A percentile compares a stretch with the other conserved stretches of the same genome.
phyloP scores from a whole-genome alignment of 2,329 filamentous ascomycete species.

The Xylaria sp. region DNA sequence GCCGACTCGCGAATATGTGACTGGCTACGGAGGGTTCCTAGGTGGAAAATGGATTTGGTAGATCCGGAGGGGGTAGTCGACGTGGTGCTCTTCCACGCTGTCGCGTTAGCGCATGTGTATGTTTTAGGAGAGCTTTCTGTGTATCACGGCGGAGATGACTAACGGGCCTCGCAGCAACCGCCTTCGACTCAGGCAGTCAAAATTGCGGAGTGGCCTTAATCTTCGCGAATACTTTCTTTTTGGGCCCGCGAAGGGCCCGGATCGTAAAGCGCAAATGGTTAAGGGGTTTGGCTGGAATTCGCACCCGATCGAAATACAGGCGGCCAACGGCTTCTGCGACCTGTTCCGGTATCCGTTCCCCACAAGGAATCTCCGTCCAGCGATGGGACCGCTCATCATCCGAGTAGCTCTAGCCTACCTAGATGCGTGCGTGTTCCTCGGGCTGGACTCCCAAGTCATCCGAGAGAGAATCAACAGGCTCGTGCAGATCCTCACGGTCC shows the following conservation, averaged over 20 bases:
- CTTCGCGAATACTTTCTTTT: slow-evolving; percentile 37
- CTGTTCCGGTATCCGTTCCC: slow-evolving; percentile 38
- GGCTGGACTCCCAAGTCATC: slow-evolving; percentile 36
- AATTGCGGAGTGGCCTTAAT: slow-evolving; percentile 32
- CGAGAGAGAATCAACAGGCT: slow-evolving; percentile 38
- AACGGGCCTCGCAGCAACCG: slow-evolving; percentile 28
- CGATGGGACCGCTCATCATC: slow-evolving; percentile 29
- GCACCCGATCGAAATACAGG: slow-evolving; percentile 37
- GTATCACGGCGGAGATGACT: slow-evolving; percentile 1
- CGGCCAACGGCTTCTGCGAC: slow-evolving; percentile 36
- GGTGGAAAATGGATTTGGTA: slow-evolving; percentile 43
- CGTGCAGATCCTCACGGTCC: slow-evolving; percentile 34
- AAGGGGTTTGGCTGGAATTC: slow-evolving; percentile 38
- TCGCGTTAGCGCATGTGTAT: slow-evolving; percentile 42
- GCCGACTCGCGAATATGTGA: slow-evolving; percentile 43
- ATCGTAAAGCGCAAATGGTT: slow-evolving; percentile 32
- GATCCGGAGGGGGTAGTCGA: slow-evolving; percentile 42
- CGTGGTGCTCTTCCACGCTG: slow-evolving; percentile 42
- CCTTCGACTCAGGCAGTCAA: slow-evolving; percentile 33
- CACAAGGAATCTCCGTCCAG: slow-evolving; percentile 32
- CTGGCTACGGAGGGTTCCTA: slow-evolving; percentile 43
- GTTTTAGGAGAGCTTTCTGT: slow-evolving; percentile 16
- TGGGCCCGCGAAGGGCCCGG: slow-evolving; percentile 31
- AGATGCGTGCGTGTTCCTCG: slow-evolving; percentile 39
- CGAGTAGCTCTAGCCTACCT: slow-evolving; percentile 37